A percentile compares a stretch with the other conserved stretches of the same genome.
These are phyloP conservation scores for Annulohypoxylon truncatum DNA, from an alignment of 2,329 filamentous ascomycete genomes.

Conservation along the genomic window DNA sequence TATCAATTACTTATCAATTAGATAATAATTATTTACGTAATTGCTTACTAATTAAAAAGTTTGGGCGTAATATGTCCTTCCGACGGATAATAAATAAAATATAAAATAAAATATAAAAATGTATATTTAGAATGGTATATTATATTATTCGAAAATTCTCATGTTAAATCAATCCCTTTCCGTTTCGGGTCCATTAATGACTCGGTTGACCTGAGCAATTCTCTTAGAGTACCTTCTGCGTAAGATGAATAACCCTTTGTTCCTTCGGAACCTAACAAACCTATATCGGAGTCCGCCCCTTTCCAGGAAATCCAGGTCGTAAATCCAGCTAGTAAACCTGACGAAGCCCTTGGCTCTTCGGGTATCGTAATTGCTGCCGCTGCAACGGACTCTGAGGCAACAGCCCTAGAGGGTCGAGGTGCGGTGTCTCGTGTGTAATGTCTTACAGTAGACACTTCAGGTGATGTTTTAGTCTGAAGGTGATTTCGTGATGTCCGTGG, in stretches of 20 bases:
- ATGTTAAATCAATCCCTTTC: not conserved
- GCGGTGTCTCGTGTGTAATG: constrained; percentile 46
- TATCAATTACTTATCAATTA: too few relatives aligned
- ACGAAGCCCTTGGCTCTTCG: constrained; percentile 38
- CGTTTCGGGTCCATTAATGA: not conserved
- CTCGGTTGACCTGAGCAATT: constrained; percentile 59
- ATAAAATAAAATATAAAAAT: too few relatives aligned
- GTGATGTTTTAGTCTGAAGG: constrained; percentile 58
- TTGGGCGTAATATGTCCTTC: too few relatives aligned
- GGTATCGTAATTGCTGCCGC: constrained; percentile 45
- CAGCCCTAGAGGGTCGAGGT: constrained; percentile 36
- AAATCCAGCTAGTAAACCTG: constrained; percentile 54
- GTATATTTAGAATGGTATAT: too few relatives aligned
- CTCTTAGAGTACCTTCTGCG: constrained; percentile 67
- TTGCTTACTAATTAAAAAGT: too few relatives aligned
- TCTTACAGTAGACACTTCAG: constrained; percentile 41
- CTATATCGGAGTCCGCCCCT: constrained; percentile 29
- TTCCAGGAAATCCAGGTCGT: constrained; percentile 62
- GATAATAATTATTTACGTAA: too few relatives aligned
- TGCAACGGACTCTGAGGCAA: constrained; percentile 46
- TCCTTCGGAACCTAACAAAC: constrained; percentile 43
- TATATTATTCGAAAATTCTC: too few relatives aligned
- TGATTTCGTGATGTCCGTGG: constrained; percentile 67
- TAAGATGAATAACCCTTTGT: constrained; percentile 52
- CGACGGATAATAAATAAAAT: too few relatives aligned